Evolutionary conservation across 2,329 filamentous ascomycete species (phyloP), one percentile per base, ranked within the genome.

Genomic region (Aspergillus udagawae): DNA sequence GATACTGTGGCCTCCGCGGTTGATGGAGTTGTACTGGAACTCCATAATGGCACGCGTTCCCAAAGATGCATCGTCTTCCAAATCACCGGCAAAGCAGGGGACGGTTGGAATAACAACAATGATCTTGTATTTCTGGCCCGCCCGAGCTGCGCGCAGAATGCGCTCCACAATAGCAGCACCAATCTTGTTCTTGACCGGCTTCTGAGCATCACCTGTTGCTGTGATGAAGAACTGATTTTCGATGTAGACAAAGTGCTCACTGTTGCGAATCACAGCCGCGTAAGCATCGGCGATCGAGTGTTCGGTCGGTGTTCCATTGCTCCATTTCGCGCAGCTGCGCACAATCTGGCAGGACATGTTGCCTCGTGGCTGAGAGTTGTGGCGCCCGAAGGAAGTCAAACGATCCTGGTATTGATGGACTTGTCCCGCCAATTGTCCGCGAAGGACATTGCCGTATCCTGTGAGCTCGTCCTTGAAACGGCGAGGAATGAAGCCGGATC

Each of bases 211-310:
- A 8, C 91, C 90, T 0, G 94, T 97, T 0, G 94, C 90, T 0
- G 92, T 96, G 70, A 95, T 97, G 80, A 97, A 99, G 79, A 97
- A 97, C 70, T 99, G 94, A 67, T 99, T 97, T 73, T 99, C 94
- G 57, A 99, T 96, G 76, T 97, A 99, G 12, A 99, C 86, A 64
- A 87, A 97, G 71, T 97, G 93, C 75, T 96, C 79, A 0, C 94
- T 94, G 56, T 90, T 90, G 51, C 87, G 81, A 67, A 97, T 97
- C 44, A 96, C 78, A 56, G 96, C 90, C 8, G 79, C 83, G 73
- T 96, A 96, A 0, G 92, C 92, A 69, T 93, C 91, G 52, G 86
- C 84, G 61, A 97, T 92, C 0, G 91, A 96, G 73, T 94, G 91
- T 66, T 89, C 86, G 0, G 82, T 85, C 9, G 94, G 76, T 52